Base-by-base conservation (phyloP, 1,284 basidiomycete genomes). In the Boletellus sp. region DNA sequence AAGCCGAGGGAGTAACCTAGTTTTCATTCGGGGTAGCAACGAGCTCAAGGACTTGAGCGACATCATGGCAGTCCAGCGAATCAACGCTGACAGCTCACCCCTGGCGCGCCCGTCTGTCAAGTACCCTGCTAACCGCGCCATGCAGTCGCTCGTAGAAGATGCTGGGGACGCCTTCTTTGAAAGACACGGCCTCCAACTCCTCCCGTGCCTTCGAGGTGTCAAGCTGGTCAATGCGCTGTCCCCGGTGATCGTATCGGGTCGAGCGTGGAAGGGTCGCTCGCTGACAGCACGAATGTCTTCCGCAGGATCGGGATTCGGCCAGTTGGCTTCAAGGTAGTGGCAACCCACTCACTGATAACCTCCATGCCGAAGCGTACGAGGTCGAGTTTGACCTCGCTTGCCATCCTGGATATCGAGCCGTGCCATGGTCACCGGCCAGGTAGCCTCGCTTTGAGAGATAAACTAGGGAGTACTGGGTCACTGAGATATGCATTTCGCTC, bases 91-190 rank as follows among this genome's bases (percentile, higher is more conserved):
- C 20, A n/a, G 67, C 73, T 60, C 82, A 76, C 77, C 72, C 56
- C 85, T 69, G 5, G 87, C 84, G 27, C 75, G 74, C 0, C 87
- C 87, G 58, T 91, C 87, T 0, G 85, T 85, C 87, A 90, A 90
- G 34, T 79, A 80, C 53, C 87, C 66, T 1, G 86, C 85, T 49
- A 85, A 88, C 47, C 80, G 6, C 10, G 25, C 25, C 25, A 26
- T 6, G 10, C 6, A 26, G 25, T 26, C 7, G 10, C 25, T 26
- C 66, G 35, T 82, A 83, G 52, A 80, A 74, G 37, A 85, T 82
- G 3, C 71, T 76, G 2, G 82, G 76, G 21, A 83, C 59, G 1
- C 90, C 89, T 77, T 73, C 90, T 86, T 77, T 73, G 53, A 84
- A 79, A 34, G 80, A 73, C 30, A 84, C 68, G 21, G 77, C 79